These are phyloP conservation scores for Kurtzmaniella quercitrusa DNA, from an alignment of 1,139 yeast species.

Conservation along the genomic window DNA sequence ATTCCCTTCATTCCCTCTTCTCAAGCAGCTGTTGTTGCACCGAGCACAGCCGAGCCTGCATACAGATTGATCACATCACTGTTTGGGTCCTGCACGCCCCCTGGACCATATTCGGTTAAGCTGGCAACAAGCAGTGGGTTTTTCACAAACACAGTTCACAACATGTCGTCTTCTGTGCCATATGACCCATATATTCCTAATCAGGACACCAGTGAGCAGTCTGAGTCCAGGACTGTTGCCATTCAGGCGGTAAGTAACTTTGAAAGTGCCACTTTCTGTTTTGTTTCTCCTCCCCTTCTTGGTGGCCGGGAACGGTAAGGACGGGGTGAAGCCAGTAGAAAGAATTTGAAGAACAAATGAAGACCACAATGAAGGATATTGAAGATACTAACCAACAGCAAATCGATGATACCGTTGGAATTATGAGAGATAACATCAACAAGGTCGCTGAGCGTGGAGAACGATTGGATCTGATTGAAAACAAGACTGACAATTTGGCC, in stretches of 20 bases:
- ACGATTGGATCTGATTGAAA: slow-evolving; percentile 87
- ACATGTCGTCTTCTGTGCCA: slow-evolving; percentile 78
- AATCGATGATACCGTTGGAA: slow-evolving; percentile 95
- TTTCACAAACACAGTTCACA: neutral
- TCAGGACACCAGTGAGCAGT: slow-evolving; percentile 49
- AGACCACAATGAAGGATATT: too few species aligned
- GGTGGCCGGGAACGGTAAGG: too few species aligned
- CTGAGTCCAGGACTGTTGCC: slow-evolving; percentile 72
- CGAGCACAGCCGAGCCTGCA: neutral
- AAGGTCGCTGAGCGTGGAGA: slow-evolving; percentile 95
- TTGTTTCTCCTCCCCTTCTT: too few species aligned
- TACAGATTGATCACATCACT: neutral
- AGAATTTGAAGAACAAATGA: too few species aligned
- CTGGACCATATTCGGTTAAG: neutral
- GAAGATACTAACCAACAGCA: slow-evolving; percentile 39
- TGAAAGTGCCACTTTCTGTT: too few species aligned
- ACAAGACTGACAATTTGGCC: slow-evolving; percentile 90
- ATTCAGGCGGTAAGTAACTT: slow-evolving; percentile 66
- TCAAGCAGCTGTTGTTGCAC: too few species aligned
- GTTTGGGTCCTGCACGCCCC: neutral
- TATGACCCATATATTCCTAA: slow-evolving; percentile 87
- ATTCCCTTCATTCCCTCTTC: too few species aligned
- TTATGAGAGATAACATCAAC: slow-evolving; percentile 96
- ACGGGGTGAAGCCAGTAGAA: too few species aligned
- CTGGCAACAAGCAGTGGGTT: neutral